phyloP scores from a whole-genome alignment of 495 filamentous ascomycete genomes.

The Hyaloscypha bicolor region DNA sequence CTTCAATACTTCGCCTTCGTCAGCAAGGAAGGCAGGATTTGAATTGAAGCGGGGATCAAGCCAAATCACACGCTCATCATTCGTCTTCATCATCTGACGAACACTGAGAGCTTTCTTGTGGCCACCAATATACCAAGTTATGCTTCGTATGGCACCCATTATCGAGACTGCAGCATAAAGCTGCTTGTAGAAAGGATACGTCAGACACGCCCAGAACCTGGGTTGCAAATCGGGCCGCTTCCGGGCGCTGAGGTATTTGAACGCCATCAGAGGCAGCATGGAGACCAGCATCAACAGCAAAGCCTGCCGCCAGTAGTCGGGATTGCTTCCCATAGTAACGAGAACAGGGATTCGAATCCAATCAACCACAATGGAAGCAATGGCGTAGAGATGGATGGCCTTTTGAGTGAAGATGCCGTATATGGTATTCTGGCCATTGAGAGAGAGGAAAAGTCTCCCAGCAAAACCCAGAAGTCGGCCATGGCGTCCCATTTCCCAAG shows the following conservation, averaged over 20 bases:
- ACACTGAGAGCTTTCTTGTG: constrained; percentile 8
- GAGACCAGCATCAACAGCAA: constrained; percentile 11
- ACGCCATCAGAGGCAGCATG: constrained; percentile 8
- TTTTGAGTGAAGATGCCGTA: constrained; percentile 16
- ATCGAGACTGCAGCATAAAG: constrained; percentile 11
- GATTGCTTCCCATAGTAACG: constrained; percentile 3
- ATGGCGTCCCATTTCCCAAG: constrained; percentile 13
- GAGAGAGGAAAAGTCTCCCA: constrained; percentile 5
- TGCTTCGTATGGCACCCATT: constrained; percentile 12
- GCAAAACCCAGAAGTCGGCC: neutral
- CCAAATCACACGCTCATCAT: constrained; percentile 15
- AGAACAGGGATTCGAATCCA: constrained; percentile 17
- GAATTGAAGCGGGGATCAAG: constrained; percentile 12
- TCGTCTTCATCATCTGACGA: constrained; percentile 16
- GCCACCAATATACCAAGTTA: constrained; percentile 14
- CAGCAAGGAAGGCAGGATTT: constrained; percentile 17
- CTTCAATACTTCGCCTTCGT: constrained; percentile 12
- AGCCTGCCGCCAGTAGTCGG: constrained; percentile 6
- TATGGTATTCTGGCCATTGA: constrained; percentile 15
- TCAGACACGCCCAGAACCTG: constrained; percentile 13
- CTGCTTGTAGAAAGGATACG: constrained; percentile 18
- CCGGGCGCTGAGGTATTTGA: constrained; percentile 10
- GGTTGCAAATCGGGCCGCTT: constrained; percentile 16
- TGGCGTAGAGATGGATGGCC: constrained; percentile 5
- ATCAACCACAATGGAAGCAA: constrained; percentile 4